Percentiles rank a stretch among this genome's conserved stretches.
Evolutionary conservation across 139 green algal genomes (phyloP).

Genomic region (Mychonastes homosphaera): DNA sequence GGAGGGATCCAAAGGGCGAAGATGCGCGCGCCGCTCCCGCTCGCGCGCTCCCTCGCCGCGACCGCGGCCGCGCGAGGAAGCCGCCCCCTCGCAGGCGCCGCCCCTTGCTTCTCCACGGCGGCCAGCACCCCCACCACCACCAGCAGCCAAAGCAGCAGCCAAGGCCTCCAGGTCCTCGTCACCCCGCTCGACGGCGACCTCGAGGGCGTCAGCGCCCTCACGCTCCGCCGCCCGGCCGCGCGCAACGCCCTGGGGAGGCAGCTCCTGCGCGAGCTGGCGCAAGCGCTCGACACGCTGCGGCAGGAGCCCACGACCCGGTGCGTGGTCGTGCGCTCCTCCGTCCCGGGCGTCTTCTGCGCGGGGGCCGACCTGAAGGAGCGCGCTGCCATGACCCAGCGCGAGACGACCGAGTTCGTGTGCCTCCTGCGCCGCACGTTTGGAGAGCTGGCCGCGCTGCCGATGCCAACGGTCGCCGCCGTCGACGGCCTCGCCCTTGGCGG

Average conservation of each 20-base stretch:
- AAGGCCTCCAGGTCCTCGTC: constrained; percentile 42
- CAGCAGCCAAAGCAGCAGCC: too few relatives aligned
- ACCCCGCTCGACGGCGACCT: constrained; percentile 40
- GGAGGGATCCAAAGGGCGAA: too few relatives aligned
- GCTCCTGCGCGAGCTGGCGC: constrained; percentile 50
- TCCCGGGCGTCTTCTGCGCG: constrained; percentile 60
- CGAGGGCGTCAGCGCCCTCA: constrained; percentile 56
- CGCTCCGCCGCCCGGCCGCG: constrained; percentile 39
- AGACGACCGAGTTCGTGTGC: constrained; percentile 58
- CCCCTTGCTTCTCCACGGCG: too few relatives aligned
- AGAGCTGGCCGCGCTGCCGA: constrained; percentile 49
- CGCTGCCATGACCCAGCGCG: constrained; percentile 52
- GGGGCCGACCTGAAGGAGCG: constrained; percentile 62
- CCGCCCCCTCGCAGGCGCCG: too few relatives aligned
- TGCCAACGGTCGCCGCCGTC: constrained; percentile 55
- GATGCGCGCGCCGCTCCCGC: too few relatives aligned
- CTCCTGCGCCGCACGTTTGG: constrained; percentile 48
- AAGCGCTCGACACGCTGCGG: constrained; percentile 41
- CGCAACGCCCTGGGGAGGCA: constrained; percentile 67
- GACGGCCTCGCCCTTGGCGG: constrained; percentile 63
- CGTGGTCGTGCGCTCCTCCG: constrained; percentile 49
- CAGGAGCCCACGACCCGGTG: constrained; percentile 56
- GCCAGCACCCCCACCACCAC: too few relatives aligned
- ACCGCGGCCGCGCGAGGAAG: too few relatives aligned
- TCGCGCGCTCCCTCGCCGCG: too few relatives aligned